These are phyloP conservation scores for Grifola frondosa DNA, from an alignment of 1,284 basidiomycete species.

Conservation along the genomic window DNA sequence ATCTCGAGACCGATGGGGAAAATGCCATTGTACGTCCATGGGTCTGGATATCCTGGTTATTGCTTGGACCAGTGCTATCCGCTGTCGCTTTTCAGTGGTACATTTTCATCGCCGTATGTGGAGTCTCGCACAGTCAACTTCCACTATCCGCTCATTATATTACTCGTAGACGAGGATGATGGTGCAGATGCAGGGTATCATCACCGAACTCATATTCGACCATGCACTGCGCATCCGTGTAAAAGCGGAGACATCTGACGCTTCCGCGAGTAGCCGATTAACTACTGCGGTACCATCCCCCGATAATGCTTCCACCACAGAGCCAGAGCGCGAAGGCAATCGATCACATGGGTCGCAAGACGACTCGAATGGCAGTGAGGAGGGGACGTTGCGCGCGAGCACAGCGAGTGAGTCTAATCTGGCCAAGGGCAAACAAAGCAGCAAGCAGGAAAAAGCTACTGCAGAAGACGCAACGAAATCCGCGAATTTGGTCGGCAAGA, in stretches of 20 bases:
- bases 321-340: constrained; percentile 12
- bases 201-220: constrained; percentile 72
- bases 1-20: constrained; percentile 42
- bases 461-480: constrained; percentile 25
- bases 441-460: constrained; percentile 18
- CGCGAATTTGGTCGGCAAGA: constrained; percentile 48
- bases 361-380: constrained; percentile 13
- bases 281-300: constrained; percentile 25
- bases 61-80: constrained; percentile 51
- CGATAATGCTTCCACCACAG: constrained; percentile 27
- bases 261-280: constrained; percentile 17
- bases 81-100: constrained; percentile 41
- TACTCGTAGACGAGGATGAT: constrained; percentile 40
- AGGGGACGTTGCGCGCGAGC: constrained; percentile 15
- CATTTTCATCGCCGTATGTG: constrained; percentile 26
- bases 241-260: constrained; percentile 45
- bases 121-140: too few relatives aligned
- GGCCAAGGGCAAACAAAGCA: constrained; percentile 21
- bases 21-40: constrained; percentile 41
- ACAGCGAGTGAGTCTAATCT: constrained; percentile 12
- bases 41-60: constrained; percentile 66
- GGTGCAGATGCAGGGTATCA: constrained; percentile 57
- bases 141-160: not conserved
- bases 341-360: constrained; percentile 1
- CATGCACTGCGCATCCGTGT: constrained; percentile 69